Base-by-base conservation (phyloP, 1,284 basidiomycete species). In the Hypsizygus ulmarius region DNA sequence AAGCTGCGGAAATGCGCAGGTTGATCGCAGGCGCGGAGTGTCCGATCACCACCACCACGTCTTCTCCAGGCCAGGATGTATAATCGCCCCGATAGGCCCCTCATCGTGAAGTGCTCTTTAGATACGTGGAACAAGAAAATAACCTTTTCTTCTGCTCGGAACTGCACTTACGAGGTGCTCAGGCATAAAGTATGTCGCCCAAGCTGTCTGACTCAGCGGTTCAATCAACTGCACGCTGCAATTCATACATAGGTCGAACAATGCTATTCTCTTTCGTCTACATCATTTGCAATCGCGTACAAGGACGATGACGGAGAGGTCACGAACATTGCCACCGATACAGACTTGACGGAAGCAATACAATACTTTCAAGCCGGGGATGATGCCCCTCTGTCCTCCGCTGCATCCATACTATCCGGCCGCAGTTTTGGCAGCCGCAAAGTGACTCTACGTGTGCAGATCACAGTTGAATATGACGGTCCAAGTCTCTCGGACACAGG, bases 401-500 rank as follows among this genome's bases (percentile, higher is more conserved):
- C 78, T 1, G 75, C 79, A 0, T 90, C 90, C 19, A 82, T 84
- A 40, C 70, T 88, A 42, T 90, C 87, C 16, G 84, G 83, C 1
- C 74, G 83, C 40, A 85, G 84, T 63, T 81, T 84, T 56, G 74
- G 78, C 5, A 71, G 73, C 33, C 72, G 78, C 35, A 90, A 82
- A 64, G 87, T 95, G 49, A 87, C 83, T 0, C 69, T 95, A 16
- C 75, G 80, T 12, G 79, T 95, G 36, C 76, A 84, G 38, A 84
- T 96, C 27, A 73, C 76, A 3, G 82, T 93, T 49, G 91, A 93
- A 55, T 93, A 92, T 59, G 93, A 95, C 61, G 90, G 91, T 0
- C 91, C 88, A n/a, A 90, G 86, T 64, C 73, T 95, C 48, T 93
- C 89, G 11, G 93, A 95, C 59, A 90, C 90, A 1, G 84, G 81